Conservation (phyloP, 176 grass and related monocot genomes). For the Thinopyrum elongatum region DNA sequence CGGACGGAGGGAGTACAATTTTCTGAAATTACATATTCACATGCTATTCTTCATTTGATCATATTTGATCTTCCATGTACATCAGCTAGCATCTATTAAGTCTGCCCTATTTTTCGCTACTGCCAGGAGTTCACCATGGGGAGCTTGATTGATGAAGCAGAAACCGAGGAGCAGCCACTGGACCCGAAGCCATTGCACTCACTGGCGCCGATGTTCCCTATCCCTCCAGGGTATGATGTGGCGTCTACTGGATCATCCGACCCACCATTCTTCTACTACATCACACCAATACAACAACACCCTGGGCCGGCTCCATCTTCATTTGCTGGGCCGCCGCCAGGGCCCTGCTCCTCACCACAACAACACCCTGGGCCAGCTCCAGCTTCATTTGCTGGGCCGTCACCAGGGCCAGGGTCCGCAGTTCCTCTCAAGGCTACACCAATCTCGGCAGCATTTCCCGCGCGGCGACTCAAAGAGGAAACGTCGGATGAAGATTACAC, state of each 20-base stretch:
- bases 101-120: neutral
- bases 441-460: slow-evolving; percentile 16
- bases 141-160: slow-evolving; percentile 22
- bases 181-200: slow-evolving; percentile 55
- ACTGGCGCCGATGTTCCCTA: slow-evolving; percentile 55
- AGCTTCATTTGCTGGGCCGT: neutral
- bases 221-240: slow-evolving; percentile 29
- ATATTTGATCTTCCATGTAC: neutral
- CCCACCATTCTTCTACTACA: slow-evolving; percentile 29
- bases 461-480: neutral
- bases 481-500: slow-evolving; percentile 13
- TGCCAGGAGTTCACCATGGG: slow-evolving; percentile 25
- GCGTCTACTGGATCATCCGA: slow-evolving; percentile 29
- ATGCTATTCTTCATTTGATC: neutral
- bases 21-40: neutral
- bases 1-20: too few species aligned
- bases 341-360: neutral
- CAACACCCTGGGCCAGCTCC: neutral
- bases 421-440: slow-evolving; percentile 33
- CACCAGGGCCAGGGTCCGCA: neutral
- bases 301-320: neutral
- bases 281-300: slow-evolving; percentile 12
- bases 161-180: neutral
- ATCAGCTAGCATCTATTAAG: neutral
- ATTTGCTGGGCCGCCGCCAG: neutral